Evolutionary conservation across 805 yeast genomes (phyloP), one percentile per base, ranked within the genome.

Genomic region (Zygoascus flipseniorum): DNA sequence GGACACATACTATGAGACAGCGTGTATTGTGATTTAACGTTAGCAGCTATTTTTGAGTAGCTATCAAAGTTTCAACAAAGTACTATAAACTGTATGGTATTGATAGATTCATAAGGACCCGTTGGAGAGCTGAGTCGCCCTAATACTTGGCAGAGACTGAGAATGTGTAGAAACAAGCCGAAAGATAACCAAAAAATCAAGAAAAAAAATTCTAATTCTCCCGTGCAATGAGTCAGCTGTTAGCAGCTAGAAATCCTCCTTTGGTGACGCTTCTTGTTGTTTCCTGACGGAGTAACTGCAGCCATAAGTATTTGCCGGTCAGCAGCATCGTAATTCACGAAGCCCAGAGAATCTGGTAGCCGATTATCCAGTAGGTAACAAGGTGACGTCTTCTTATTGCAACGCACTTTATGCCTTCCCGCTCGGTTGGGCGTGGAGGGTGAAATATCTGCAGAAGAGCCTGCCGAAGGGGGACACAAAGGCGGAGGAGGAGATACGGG

Each of bases 211-310:
- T 23, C 3, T 4, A 6, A 4, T 4, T 6, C 28, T 23, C 28
- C 28, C 3, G 6, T 6, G 28, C 28, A 6, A 23, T 23, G 28
- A 23, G 28, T 23, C 28, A 23, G 28, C 13, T 35, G 13, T 10
- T 35, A 35, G 8, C 2, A n/a, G 16, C 39, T 35, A 13, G 39
- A 35, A 5, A 35, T 35, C 8, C 39, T 11, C 39, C 39, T 11
- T 10, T 31, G 41, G 19, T 9, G 43, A 6, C 43, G 18, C 37
- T 19, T 31, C 31, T 41, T 47, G 48, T 45, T n/a, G 39, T 50
- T 51, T 26, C 61, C 61, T 31, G 58, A 54, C 5, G 59, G 59
- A 2, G 61, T 58, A 5, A 58, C 59, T 2, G 58, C 59, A 9
- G 58, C 53, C 58, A 58, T 56, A 19, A 58, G 48, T 2, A 58